Percentiles rank a stretch among this genome's conserved stretches.
phyloP scores from a whole-genome alignment of 352 stramenopile genomes.

The Pythium guiyangense region DNA sequence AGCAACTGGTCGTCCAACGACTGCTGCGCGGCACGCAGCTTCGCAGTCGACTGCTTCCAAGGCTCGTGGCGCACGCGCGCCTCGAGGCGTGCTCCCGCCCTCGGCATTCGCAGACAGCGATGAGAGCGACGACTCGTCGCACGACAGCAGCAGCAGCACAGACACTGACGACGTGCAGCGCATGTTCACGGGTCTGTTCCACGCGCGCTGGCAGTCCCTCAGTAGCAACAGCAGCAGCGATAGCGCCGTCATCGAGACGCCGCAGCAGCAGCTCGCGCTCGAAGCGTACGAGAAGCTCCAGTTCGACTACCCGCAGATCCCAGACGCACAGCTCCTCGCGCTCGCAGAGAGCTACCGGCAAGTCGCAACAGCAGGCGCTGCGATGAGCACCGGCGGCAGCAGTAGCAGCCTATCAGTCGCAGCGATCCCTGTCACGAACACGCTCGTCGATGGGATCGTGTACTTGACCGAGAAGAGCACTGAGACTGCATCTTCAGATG shows the following conservation, averaged over 20 bases:
- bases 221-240: not conserved
- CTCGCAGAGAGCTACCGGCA: conserved; percentile 38
- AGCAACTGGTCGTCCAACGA: too few relatives aligned
- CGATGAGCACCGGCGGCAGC: not conserved
- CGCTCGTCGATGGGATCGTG: conserved; percentile 37
- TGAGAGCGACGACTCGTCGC: too few relatives aligned
- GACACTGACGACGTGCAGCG: not conserved
- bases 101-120: too few relatives aligned
- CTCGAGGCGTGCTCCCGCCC: too few relatives aligned
- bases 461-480: conserved; percentile 32
- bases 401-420: not conserved
- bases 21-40: not conserved
- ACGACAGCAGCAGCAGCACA: not conserved
- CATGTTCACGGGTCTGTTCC: conserved; percentile 8
- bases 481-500: conserved; percentile 19
- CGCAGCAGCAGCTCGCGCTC: conserved; percentile 1
- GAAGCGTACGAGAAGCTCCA: conserved; percentile 45
- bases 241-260: not conserved
- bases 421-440: conserved; percentile 26
- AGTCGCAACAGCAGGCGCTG: conserved; percentile 12
- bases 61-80: not conserved
- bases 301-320: conserved; percentile 48
- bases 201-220: not conserved
- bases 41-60: not conserved
- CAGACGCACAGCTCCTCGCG: conserved; percentile 29